These are phyloP conservation scores for Phytophthora lateralis DNA, from an alignment of 352 stramenopile genomes.

Conservation along the genomic window DNA sequence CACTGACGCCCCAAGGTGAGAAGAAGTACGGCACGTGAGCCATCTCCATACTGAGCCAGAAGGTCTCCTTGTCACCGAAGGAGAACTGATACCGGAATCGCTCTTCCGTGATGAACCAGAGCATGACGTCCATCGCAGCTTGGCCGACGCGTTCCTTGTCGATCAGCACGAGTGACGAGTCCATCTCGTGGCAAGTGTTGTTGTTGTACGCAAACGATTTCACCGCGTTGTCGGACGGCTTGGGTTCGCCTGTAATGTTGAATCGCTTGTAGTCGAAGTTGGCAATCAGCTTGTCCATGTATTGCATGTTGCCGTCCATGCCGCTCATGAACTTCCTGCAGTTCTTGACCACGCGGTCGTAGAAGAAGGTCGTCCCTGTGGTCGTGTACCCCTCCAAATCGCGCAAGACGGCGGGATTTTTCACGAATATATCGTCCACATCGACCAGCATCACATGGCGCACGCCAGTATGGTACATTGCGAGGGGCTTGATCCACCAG, in stretches of 20 bases:
- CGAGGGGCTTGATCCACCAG: slow-evolving; percentile 47
- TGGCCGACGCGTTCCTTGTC: slow-evolving; percentile 42
- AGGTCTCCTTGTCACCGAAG: slow-evolving; percentile 51
- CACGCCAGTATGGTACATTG: slow-evolving; percentile 34
- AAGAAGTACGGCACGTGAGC: slow-evolving; percentile 48
- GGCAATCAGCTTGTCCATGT: slow-evolving; percentile 49
- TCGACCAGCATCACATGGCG: slow-evolving; percentile 34
- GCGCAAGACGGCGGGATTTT: slow-evolving; percentile 46
- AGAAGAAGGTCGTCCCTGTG: slow-evolving; percentile 39
- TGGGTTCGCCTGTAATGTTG: slow-evolving; percentile 22
- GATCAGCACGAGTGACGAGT: slow-evolving; percentile 41
- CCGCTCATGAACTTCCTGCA: slow-evolving; percentile 56
- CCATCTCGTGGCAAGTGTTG: slow-evolving; percentile 62
- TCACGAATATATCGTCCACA: slow-evolving; percentile 40
- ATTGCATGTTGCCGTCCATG: slow-evolving; percentile 35
- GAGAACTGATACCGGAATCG: slow-evolving; percentile 38
- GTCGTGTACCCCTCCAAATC: slow-evolving; percentile 41
- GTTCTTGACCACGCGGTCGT: slow-evolving; percentile 58
- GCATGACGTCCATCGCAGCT: slow-evolving; percentile 35
- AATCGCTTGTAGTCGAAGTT: slow-evolving; percentile 65
- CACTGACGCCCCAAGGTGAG: slow-evolving; percentile 45
- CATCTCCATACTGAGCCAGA: slow-evolving; percentile 52
- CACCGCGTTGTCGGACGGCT: slow-evolving; percentile 44
- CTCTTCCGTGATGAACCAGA: slow-evolving; percentile 41
- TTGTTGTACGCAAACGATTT: slow-evolving; percentile 51